Evolutionary conservation across 768 basidiomycete genomes (phyloP), one percentile per base, ranked within the genome.

Genomic region (Clitopilus hobsonii): DNA sequence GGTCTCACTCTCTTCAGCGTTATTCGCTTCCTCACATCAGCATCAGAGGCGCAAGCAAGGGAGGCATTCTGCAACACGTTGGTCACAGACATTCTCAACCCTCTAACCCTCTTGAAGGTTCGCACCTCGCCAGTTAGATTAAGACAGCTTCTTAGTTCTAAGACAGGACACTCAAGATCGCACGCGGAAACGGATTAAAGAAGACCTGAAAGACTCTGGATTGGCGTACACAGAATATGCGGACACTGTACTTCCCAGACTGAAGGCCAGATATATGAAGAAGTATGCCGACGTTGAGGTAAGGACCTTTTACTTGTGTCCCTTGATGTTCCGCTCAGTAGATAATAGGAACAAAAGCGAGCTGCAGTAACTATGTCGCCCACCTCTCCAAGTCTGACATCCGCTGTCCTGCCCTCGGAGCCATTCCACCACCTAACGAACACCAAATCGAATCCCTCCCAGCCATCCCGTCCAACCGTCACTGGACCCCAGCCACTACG

Each of bases 221-320:
- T 60, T 69, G 53, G 83, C 88, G 28, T 94, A 96, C 68, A 80
- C 81, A 27, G 94, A 96, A 27, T 94, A 85, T 64, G 85, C 86
- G 10, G 91, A 92, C 64, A 83, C 77, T 53, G 74, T 79, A n/a
- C 74, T 95, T 7, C 94, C 94, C 1, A 88, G 84, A 62, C 71
- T 95, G 52, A 94, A 92, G 73, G 77, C 83, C 50, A 71, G 78
- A 38, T 97, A 97, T 66, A 69, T 82, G 22, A 91, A 86, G 73
- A 94, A 91, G 69, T 92, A 90, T 65, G 83, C 86, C 49, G 92
- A 94, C 60, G 86, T 89, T 6, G 94, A 96, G 78, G 94, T 91
- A 58, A n/a, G n/a, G n/a, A n/a, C n/a, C 54, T 74, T 60, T 26
- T 14, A 32, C 20, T 53, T 22, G 23, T 47, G 6, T 51, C 41